A percentile compares a stretch with the other conserved stretches of the same genome.
Evolutionary conservation across 2,329 filamentous ascomycete species (phyloP).

Genomic region (Hypomyces perniciosus): DNA sequence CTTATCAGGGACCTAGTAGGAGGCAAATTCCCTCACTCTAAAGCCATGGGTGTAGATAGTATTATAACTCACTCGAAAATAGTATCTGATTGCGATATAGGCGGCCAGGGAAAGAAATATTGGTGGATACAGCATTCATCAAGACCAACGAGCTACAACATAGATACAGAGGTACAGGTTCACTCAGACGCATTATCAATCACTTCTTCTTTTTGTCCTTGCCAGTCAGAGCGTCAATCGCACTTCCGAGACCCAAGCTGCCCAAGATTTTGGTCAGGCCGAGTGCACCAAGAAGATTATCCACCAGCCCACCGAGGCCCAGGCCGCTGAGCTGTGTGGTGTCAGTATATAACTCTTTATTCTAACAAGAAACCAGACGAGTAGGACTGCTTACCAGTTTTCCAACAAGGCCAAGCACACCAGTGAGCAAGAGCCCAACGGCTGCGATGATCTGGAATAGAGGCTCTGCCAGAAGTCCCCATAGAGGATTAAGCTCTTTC

Average conservation of each 20-base stretch:
- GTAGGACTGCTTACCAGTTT: constrained; percentile 48
- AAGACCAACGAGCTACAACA: no score
- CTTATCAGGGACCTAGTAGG: no score
- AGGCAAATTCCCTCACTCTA: no score
- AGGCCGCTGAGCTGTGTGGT: constrained; percentile 58
- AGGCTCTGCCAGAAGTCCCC: constrained; percentile 75
- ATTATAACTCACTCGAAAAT: no score
- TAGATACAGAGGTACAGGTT: background rate
- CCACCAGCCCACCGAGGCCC: constrained; percentile 74
- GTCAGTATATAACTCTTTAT: background rate
- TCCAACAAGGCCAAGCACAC: constrained; percentile 80
- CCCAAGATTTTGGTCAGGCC: constrained; percentile 71
- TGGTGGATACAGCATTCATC: no score
- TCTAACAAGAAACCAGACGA: no score
- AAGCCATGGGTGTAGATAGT: no score
- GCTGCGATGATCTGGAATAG: constrained; percentile 89
- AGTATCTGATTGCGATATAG: no score
- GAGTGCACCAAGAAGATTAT: constrained; percentile 69
- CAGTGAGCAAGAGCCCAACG: constrained; percentile 74
- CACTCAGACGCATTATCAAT: background rate
- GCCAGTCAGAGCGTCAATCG: constrained; percentile 39
- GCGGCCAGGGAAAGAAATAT: no score
- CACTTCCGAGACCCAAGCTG: constrained; percentile 58
- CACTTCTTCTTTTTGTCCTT: constrained; percentile 33
- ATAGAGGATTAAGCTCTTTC: constrained; percentile 89